Evolutionary conservation across 192 early-diverging fungal species (phyloP).

Genomic region (Mortierella hygrophila): DNA sequence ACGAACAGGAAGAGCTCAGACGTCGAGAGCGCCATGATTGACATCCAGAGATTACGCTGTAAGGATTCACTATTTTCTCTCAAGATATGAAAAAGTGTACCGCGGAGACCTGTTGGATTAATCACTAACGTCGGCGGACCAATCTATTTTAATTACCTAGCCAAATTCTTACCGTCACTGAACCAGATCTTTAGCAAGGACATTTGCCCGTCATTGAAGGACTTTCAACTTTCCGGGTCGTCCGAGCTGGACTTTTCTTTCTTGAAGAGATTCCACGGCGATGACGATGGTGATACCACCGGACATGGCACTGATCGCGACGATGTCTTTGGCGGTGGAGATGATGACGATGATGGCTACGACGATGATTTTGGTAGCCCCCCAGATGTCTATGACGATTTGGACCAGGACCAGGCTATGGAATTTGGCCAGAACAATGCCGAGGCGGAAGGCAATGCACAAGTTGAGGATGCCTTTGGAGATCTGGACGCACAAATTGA

Average conservation of each 20-base stretch:
- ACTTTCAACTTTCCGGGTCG: slow-evolving; percentile 76
- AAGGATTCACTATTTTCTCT: neutral
- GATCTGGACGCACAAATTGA: slow-evolving; percentile 53
- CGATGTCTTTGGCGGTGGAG: slow-evolving; percentile 5
- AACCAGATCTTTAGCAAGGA: slow-evolving; percentile 60
- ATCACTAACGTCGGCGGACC: neutral
- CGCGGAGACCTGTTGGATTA: neutral
- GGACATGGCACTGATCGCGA: slow-evolving; percentile 27
- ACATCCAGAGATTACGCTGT: slow-evolving; percentile 48
- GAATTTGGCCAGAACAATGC: slow-evolving; percentile 57
- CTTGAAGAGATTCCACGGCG: slow-evolving; percentile 63
- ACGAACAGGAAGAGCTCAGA: slow-evolving; percentile 23
- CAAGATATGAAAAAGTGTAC: neutral
- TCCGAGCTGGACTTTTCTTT: slow-evolving; percentile 72
- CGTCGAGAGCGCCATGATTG: slow-evolving; percentile 23
- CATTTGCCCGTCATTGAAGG: slow-evolving; percentile 78
- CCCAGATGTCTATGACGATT: slow-evolving; percentile 31
- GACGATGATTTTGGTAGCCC: slow-evolving; percentile 26
- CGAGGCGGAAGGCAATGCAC: slow-evolving; percentile 37
- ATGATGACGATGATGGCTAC: slow-evolving; percentile 23
- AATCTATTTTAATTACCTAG: slow-evolving; percentile 24
- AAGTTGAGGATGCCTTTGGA: slow-evolving; percentile 50
- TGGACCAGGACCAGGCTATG: slow-evolving; percentile 59
- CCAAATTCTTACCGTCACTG: slow-evolving; percentile 61
- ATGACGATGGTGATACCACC: slow-evolving; percentile 51